These are phyloP conservation scores for Arabis alpina DNA, from an alignment of 345 rosid genomes.

Conservation along the genomic window DNA sequence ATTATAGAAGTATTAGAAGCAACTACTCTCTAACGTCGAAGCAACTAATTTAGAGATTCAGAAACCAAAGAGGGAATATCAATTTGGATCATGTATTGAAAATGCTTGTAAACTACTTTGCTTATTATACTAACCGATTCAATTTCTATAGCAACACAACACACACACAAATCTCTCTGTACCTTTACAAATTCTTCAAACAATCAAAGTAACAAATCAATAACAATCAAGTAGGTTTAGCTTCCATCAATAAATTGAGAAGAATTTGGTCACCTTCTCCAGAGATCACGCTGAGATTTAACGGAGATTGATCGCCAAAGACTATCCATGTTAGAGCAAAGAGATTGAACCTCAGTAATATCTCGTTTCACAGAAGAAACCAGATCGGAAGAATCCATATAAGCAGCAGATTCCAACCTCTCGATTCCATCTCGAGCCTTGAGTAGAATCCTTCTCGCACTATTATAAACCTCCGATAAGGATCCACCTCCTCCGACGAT, in stretches of 20 bases:
- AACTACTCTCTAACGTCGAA: too few species aligned
- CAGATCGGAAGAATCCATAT: slow-evolving; percentile 75
- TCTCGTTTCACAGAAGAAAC: slow-evolving; percentile 71
- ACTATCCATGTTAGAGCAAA: slow-evolving; percentile 78
- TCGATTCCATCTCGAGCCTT: slow-evolving; percentile 86
- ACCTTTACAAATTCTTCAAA: neutral
- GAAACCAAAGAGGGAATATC: neutral
- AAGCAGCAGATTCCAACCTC: slow-evolving; percentile 58
- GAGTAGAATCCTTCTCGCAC: slow-evolving; percentile 60
- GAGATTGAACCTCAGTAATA: slow-evolving; percentile 71
- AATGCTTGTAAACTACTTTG: too few species aligned
- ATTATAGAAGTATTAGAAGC: too few species aligned
- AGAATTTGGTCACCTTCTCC: slow-evolving; percentile 63
- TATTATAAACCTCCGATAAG: slow-evolving; percentile 68
- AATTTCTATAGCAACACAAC: neutral
- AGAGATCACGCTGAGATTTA: slow-evolving; percentile 93
- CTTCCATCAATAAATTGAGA: too few species aligned
- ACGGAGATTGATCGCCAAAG: slow-evolving; percentile 82
- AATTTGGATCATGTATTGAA: neutral
- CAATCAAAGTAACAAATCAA: neutral
- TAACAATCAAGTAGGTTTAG: too few species aligned
- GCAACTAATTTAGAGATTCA: too few species aligned
- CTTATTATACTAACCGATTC: neutral
- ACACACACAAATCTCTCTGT: too few species aligned
- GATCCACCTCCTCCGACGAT: slow-evolving; percentile 62